These are phyloP conservation scores for Pouteria glomerata DNA, from an alignment of 148 eudicot genomes.

Conservation along the genomic window DNA sequence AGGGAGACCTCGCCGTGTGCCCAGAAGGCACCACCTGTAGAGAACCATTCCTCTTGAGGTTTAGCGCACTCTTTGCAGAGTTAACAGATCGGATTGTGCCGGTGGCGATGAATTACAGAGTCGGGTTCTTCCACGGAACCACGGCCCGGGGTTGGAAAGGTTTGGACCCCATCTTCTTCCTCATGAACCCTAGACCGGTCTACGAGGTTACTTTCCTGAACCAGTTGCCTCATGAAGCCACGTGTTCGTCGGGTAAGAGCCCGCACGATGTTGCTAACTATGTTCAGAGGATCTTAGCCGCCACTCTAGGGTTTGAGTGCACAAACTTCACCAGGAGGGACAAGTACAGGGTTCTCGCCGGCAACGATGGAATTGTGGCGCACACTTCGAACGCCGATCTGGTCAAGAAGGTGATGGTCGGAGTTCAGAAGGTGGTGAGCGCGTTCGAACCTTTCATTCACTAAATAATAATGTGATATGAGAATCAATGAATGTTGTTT, in stretches of 20 bases:
- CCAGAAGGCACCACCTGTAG: conserved; percentile 95
- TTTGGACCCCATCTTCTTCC: conserved; percentile 80
- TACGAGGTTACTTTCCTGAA: conserved; percentile 88
- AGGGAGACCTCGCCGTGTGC: conserved; percentile 76
- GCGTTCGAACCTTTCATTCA: conserved; percentile 43
- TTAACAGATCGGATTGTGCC: conserved; percentile 77
- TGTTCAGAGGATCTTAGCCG: conserved; percentile 84
- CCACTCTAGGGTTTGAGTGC: conserved; percentile 85
- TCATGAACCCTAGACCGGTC: conserved; percentile 88
- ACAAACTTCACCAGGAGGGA: conserved; percentile 78
- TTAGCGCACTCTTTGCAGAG: conserved; percentile 81
- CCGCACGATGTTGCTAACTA: conserved; percentile 90
- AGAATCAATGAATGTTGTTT: neutral
- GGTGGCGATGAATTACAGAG: conserved; percentile 86
- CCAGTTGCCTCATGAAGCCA: conserved; percentile 74
- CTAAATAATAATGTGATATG: conserved; percentile 6
- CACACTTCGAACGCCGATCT: conserved; percentile 16
- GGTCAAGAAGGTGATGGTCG: conserved; percentile 24
- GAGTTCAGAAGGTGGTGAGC: conserved; percentile 32
- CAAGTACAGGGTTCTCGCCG: conserved; percentile 79
- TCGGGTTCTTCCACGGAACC: conserved; percentile 82
- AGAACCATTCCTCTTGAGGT: conserved; percentile 77
- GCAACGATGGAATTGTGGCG: conserved; percentile 72
- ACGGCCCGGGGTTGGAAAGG: conserved; percentile 94
- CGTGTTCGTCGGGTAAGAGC: conserved; percentile 82